A percentile compares a stretch with the other conserved stretches of the same genome.
These are phyloP conservation scores for apple (Malus domestica) DNA, from an alignment of 306 rosid genomes.

Conservation along the genomic window DNA sequence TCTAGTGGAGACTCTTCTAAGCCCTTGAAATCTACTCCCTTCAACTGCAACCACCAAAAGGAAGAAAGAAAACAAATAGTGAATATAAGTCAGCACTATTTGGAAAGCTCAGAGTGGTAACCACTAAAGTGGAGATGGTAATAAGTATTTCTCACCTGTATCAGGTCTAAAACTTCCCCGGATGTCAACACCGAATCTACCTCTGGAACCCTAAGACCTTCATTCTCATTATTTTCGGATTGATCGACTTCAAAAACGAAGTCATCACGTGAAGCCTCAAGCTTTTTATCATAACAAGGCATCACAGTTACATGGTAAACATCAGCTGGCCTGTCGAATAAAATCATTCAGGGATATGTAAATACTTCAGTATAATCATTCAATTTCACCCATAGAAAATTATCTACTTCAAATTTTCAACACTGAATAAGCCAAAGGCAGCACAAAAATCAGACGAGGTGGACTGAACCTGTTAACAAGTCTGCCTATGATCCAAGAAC, in stretches of 20 bases:
- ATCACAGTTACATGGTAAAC: conserved; percentile 88
- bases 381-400: background rate
- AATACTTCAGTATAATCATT: background rate
- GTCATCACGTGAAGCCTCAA: conserved; percentile 93
- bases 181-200: conserved; percentile 94
- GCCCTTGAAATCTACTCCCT: conserved; percentile 54
- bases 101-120: background rate
- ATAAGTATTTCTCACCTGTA: conserved; percentile 47
- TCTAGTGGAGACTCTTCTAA: conserved; percentile 76
- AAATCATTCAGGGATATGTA: background rate
- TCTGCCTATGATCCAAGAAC: background rate
- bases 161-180: conserved; percentile 85
- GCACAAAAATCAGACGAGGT: background rate
- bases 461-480: background rate
- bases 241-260: conserved; percentile 51
- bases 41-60: conserved; percentile 46
- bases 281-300: conserved; percentile 98
- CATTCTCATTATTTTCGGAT: conserved; percentile 29
- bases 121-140: background rate
- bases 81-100: background rate
- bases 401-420: background rate
- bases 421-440: background rate
- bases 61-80: background rate
- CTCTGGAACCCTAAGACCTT: conserved; percentile 44
- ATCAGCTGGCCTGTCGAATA: conserved; percentile 63